Percentiles rank a stretch among this genome's conserved stretches.
These are phyloP conservation scores for Saccharomycopsis fodiens DNA, from an alignment of 805 yeast species.

Conservation along the genomic window DNA sequence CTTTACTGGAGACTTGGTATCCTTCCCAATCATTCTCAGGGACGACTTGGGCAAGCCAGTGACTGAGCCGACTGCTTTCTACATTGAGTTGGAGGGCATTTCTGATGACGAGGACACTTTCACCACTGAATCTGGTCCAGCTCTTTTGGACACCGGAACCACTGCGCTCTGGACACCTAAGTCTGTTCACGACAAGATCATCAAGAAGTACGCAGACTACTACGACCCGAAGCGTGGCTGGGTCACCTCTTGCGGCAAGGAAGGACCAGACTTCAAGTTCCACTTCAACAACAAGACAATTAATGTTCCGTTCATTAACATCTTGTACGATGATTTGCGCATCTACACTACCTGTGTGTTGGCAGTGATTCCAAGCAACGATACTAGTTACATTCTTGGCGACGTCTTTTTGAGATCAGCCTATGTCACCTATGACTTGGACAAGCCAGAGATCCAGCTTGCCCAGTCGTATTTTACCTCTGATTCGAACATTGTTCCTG, in stretches of 20 bases:
- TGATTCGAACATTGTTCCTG: constrained; percentile 26
- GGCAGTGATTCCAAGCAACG: constrained; percentile 32
- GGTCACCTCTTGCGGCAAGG: neutral
- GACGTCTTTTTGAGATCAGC: constrained; percentile 46
- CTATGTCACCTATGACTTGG: constrained; percentile 49
- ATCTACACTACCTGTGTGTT: constrained; percentile 35
- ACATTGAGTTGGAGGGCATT: constrained; percentile 27
- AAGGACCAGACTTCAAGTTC: constrained; percentile 30
- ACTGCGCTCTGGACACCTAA: constrained; percentile 38
- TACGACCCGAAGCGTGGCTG: constrained; percentile 1
- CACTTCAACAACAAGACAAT: constrained; percentile 52
- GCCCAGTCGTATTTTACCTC: constrained; percentile 37
- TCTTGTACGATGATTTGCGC: constrained; percentile 17
- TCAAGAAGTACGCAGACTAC: neutral
- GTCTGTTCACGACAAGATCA: constrained; percentile 10
- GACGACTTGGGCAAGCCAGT: constrained; percentile 27
- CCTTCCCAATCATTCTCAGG: constrained; percentile 45
- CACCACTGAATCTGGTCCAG: constrained; percentile 27
- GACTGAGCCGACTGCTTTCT: constrained; percentile 41
- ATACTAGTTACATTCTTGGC: constrained; percentile 38
- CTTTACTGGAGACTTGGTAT: constrained; percentile 42
- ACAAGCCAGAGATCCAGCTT: constrained; percentile 33
- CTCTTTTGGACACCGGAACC: constrained; percentile 39
- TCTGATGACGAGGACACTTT: neutral
- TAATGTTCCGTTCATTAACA: constrained; percentile 38